A percentile compares a stretch with the other conserved stretches of the same genome.
phyloP scores from a whole-genome alignment of 352 stramenopile genomes.

The Phytophthora aleatoria region DNA sequence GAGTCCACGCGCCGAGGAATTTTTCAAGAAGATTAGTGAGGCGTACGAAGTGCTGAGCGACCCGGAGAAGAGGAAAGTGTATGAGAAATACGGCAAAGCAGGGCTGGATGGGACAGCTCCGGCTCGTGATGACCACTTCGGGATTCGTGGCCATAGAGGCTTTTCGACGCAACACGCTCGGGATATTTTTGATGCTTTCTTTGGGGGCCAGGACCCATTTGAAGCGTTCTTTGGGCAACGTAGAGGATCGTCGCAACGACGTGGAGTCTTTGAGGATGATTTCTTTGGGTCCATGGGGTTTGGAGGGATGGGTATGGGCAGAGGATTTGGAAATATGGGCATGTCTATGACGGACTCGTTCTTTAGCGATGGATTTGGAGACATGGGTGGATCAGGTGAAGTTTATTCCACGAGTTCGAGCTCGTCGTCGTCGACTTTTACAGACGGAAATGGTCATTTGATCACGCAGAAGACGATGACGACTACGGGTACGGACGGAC shows the following conservation, averaged over 20 bases:
- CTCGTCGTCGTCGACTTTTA: constrained; percentile 71
- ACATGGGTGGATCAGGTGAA: constrained; percentile 13
- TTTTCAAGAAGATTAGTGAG: constrained; percentile 90
- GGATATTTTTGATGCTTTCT: constrained; percentile 81
- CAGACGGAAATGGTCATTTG: constrained; percentile 67
- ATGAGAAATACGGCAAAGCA: constrained; percentile 55
- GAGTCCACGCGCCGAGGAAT: constrained; percentile 78
- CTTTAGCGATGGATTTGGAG: constrained; percentile 43
- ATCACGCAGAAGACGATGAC: constrained; percentile 83
- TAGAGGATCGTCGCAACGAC: constrained; percentile 22
- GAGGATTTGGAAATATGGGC: constrained; percentile 44
- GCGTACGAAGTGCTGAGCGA: constrained; percentile 92
- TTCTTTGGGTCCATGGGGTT: constrained; percentile 48
- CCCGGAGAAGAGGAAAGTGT: constrained; percentile 53
- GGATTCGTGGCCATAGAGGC: constrained; percentile 16
- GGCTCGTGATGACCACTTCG: constrained; percentile 32
- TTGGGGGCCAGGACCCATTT: constrained; percentile 63
- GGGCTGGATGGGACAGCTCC: constrained; percentile 20
- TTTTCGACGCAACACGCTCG: constrained; percentile 65
- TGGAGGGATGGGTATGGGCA: constrained; percentile 30
- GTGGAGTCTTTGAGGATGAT: constrained; percentile 23
- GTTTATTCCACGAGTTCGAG: constrained; percentile 50
- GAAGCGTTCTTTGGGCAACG: constrained; percentile 51
- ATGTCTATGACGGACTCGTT: constrained; percentile 57
- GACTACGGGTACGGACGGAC: constrained; percentile 53